A percentile compares a stretch with the other conserved stretches of the same genome.
Conservation (phyloP, 495 filamentous ascomycete species). For the Aspergillus biplanus region DNA sequence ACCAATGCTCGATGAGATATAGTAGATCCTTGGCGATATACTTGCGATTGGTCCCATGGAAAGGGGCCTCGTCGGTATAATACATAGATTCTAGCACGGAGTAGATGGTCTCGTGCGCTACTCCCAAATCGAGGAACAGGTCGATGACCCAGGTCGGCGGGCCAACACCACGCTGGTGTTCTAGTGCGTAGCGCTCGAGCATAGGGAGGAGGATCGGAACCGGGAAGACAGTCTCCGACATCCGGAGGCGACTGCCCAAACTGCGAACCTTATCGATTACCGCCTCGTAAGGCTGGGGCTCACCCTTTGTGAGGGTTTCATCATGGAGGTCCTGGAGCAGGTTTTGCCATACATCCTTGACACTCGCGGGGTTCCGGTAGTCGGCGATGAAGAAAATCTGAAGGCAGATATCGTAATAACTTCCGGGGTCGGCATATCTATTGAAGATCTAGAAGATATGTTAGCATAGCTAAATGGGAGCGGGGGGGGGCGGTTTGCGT, state of each 20-base stretch:
- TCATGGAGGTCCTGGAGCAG: conserved; percentile 73
- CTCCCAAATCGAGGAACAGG: conserved; percentile 73
- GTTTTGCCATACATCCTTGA: conserved; percentile 80
- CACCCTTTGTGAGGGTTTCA: conserved; percentile 55
- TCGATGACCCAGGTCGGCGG: conserved; percentile 81
- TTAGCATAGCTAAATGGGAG: conserved; percentile 10
- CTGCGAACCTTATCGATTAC: conserved; percentile 73
- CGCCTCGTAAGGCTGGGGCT: conserved; percentile 74
- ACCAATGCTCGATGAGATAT: conserved; percentile 66
- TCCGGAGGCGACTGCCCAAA: conserved; percentile 76
- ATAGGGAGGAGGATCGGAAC: conserved; percentile 66
- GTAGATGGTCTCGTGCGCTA: conserved; percentile 74
- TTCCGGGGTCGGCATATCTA: conserved; percentile 80
- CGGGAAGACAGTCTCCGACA: conserved; percentile 80
- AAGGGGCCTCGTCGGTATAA: conserved; percentile 83
- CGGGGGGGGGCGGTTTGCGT: not conserved
- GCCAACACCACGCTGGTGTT: conserved; percentile 67
- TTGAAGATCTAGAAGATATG: conserved; percentile 74
- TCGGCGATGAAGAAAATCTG: conserved; percentile 87
- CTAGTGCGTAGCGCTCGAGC: conserved; percentile 75
- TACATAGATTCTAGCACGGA: conserved; percentile 80
- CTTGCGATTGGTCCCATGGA: conserved; percentile 66
- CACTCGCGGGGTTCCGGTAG: conserved; percentile 80
- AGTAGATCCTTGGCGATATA: conserved; percentile 64
- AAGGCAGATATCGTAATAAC: conserved; percentile 90